phyloP scores from a whole-genome alignment of 805 yeast species.

The Kluyveromyces dobzhanskii region DNA sequence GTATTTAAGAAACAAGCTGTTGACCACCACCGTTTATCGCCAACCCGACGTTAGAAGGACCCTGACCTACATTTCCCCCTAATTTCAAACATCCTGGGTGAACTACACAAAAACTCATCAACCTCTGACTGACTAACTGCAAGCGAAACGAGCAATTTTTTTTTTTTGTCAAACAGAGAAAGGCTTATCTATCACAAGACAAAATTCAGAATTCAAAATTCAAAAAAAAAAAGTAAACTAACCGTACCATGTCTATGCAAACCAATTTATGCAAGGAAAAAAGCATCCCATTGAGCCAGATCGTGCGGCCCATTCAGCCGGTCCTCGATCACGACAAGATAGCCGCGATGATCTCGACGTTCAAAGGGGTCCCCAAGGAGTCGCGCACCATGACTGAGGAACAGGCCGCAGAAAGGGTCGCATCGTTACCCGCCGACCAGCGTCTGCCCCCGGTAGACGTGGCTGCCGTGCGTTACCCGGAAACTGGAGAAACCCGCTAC shows the following conservation, averaged over 20 bases:
- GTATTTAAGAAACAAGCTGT: too few species aligned
- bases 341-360: conserved; percentile 68
- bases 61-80: too few species aligned
- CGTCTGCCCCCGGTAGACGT: conserved; percentile 75
- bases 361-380: conserved; percentile 54
- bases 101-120: too few species aligned
- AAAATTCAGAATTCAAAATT: too few species aligned
- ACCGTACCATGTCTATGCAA: conserved; percentile 51
- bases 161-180: too few species aligned
- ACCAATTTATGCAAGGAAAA: conserved; percentile 30
- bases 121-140: too few species aligned
- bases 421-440: background rate
- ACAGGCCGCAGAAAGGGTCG: conserved; percentile 23
- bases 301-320: conserved; percentile 78
- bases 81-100: too few species aligned
- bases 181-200: too few species aligned
- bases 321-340: conserved; percentile 69
- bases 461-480: conserved; percentile 46
- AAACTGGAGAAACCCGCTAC: conserved; percentile 47
- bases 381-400: conserved; percentile 49
- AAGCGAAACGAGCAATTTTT: too few species aligned
- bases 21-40: too few species aligned
- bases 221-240: too few species aligned
- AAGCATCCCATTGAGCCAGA: conserved; percentile 57
- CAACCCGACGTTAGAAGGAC: too few species aligned